Evolutionary conservation across 169 alveolate species (phyloP).

Genomic region (Perkinsus marinus): DNA sequence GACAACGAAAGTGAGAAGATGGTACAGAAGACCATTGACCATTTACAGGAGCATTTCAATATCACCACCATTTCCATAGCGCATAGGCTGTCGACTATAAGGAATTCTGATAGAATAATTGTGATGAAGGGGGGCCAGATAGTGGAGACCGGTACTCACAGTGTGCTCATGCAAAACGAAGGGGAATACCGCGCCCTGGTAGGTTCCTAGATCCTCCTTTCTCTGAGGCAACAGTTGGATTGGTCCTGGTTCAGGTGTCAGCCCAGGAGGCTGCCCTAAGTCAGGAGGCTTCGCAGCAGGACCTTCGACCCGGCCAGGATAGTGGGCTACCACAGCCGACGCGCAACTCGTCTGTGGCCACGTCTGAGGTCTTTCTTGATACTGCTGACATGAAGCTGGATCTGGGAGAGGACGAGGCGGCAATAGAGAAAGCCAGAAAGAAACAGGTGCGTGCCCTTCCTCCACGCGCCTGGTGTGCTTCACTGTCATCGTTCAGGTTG

Average conservation of each 20-base stretch:
- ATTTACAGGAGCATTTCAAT: conserved; percentile 1
- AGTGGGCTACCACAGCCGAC: too few relatives aligned
- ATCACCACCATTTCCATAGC: conserved; percentile 64
- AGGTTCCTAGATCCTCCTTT: not conserved
- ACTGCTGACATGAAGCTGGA: not conserved
- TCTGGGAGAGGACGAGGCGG: not conserved
- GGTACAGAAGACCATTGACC: conserved; percentile 30
- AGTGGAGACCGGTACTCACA: conserved; percentile 52
- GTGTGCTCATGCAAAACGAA: conserved; percentile 29
- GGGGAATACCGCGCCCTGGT: conserved; percentile 27
- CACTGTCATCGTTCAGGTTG: not conserved
- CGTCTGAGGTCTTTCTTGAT: not conserved
- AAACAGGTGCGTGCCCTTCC: not conserved
- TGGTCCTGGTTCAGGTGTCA: not conserved
- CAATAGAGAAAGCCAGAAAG: not conserved
- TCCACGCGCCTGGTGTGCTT: too few relatives aligned
- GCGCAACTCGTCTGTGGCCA: too few relatives aligned
- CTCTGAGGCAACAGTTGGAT: not conserved
- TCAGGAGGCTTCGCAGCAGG: not conserved
- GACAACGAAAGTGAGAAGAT: conserved; percentile 26
- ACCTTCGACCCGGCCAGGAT: too few relatives aligned
- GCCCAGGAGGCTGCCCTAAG: not conserved
- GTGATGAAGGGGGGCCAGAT: conserved; percentile 51
- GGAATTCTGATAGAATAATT: conserved; percentile 51
- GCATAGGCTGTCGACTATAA: conserved; percentile 67